These are phyloP conservation scores for Artemisia annua DNA, from an alignment of 129 eudicot genomes.

Conservation along the genomic window DNA sequence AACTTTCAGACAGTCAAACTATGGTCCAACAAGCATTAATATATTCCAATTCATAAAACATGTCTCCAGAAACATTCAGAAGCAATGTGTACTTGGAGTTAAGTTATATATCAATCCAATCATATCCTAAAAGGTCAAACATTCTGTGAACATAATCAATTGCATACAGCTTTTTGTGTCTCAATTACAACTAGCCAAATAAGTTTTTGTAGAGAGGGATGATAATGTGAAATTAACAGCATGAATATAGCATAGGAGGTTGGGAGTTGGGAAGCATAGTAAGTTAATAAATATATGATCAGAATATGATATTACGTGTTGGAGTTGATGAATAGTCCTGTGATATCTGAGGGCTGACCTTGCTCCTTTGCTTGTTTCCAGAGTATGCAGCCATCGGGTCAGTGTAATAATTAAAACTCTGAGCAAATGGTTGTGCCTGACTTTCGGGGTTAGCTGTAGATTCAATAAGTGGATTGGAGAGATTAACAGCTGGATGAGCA, in stretches of 20 bases:
- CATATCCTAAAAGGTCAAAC: neutral
- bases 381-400: conserved; percentile 86
- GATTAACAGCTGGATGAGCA: conserved; percentile 36
- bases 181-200: conserved; percentile 1
- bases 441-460: conserved; percentile 31
- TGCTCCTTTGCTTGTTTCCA: conserved; percentile 56
- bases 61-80: neutral
- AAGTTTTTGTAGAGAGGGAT: no score
- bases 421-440: conserved; percentile 35
- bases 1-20: neutral
- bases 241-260: neutral
- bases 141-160: neutral
- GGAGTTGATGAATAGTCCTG: conserved; percentile 44
- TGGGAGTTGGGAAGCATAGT: neutral
- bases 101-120: neutral
- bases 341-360: conserved; percentile 54
- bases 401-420: conserved; percentile 78
- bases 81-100: neutral
- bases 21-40: neutral
- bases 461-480: conserved; percentile 73
- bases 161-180: neutral
- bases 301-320: conserved; percentile 53
- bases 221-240: neutral
- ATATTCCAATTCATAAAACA: conserved; percentile 1
- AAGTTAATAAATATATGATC: neutral